Conservation (phyloP, 2,329 filamentous ascomycete genomes). For the Penicillium sp. region DNA sequence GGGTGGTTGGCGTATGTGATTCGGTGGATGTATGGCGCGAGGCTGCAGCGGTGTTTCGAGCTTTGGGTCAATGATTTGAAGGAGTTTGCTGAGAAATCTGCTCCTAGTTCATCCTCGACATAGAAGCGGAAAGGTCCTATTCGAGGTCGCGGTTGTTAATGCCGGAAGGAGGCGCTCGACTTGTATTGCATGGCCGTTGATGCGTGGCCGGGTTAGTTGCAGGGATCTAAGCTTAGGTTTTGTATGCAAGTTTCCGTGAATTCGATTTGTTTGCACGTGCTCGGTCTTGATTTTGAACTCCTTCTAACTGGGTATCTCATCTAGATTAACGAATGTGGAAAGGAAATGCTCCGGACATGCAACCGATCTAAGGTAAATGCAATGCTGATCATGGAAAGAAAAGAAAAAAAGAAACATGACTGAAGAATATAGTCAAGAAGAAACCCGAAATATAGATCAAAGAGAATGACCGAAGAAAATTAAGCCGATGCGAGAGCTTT, state of each 20-base stretch:
- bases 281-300: constrained; percentile 4
- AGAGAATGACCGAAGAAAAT: constrained; percentile 1
- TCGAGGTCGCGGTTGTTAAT: no score
- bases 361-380: constrained; percentile 5
- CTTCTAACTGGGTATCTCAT: constrained; percentile 19
- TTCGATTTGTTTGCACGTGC: no score
- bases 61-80: constrained; percentile 41
- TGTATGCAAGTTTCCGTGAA: no score
- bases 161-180: no score
- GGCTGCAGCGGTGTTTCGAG: constrained; percentile 36
- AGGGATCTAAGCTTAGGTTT: no score
- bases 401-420: constrained; percentile 3
- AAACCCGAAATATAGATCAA: neutral
- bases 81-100: constrained; percentile 32
- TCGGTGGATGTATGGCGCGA: constrained; percentile 39
- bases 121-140: no score
- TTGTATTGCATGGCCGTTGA: no score
- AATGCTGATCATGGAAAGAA: constrained; percentile 1
- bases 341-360: constrained; percentile 7
- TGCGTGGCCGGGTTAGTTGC: no score
- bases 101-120: no score
- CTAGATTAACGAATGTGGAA: constrained; percentile 7
- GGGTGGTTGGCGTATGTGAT: constrained; percentile 40
- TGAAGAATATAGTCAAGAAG: no score
- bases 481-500: constrained; percentile 18